A percentile compares a stretch with the other conserved stretches of the same genome.
Conservation (phyloP, 305 asterid species). For the Nicotiana rustica region DNA sequence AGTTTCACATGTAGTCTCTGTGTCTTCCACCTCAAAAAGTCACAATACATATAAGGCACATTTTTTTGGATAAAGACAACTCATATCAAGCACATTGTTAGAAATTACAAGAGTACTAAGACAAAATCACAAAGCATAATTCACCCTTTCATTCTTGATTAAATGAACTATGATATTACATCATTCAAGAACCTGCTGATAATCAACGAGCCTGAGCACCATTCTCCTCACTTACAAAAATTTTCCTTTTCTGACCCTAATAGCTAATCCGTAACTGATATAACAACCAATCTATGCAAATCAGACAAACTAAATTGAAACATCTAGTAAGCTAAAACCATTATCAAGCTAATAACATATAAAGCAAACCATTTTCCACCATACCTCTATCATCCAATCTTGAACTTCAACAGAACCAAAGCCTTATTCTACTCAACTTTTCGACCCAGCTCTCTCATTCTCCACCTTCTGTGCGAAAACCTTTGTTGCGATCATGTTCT, state of each 20-base stretch:
- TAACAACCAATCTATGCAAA: slow-evolving; percentile 24
- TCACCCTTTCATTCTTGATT: neutral
- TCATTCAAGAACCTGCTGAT: neutral
- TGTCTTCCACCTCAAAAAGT: neutral
- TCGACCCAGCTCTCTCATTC: slow-evolving; percentile 63
- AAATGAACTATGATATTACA: neutral
- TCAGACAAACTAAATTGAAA: neutral
- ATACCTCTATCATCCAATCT: slow-evolving; percentile 1
- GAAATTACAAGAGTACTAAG: neutral
- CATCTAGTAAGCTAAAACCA: neutral
- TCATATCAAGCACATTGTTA: neutral
- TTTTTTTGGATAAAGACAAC: slow-evolving; percentile 13
- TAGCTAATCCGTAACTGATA: neutral
- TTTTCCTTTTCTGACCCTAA: neutral
- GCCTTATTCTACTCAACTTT: slow-evolving; percentile 42
- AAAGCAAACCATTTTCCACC: slow-evolving; percentile 6
- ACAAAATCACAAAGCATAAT: neutral
- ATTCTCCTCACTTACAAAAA: slow-evolving; percentile 8
- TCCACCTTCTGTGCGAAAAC: slow-evolving; percentile 75
- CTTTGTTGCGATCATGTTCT: slow-evolving; percentile 84
- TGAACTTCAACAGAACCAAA: neutral
- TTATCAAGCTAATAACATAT: neutral
- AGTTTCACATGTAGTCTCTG: neutral
- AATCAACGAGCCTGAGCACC: slow-evolving; percentile 13
- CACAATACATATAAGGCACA: neutral